phyloP scores from a whole-genome alignment of 1,139 yeast genomes.

The Yamadazyma dushanensis region DNA sequence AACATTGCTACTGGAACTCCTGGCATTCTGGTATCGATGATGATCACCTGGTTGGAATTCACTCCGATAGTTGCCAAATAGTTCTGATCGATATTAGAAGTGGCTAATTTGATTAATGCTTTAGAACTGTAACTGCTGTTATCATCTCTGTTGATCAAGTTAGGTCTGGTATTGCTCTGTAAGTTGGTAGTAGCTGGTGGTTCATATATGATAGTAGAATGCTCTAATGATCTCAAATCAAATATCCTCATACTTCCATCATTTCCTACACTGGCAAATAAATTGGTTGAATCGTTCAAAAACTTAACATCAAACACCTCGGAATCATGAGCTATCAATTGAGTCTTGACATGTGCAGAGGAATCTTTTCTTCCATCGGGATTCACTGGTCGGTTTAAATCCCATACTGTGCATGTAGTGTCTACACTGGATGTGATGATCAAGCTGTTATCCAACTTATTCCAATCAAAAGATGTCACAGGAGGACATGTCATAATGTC shows the following conservation, averaged over 20 bases:
- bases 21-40: conserved; percentile 86
- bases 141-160: conserved; percentile 5
- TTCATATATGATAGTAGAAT: conserved; percentile 91
- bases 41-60: conserved; percentile 62
- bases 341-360: conserved; percentile 81
- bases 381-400: conserved; percentile 45
- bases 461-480: conserved; percentile 94
- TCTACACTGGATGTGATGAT: conserved; percentile 88
- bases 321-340: conserved; percentile 92
- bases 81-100: conserved; percentile 81
- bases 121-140: conserved; percentile 33
- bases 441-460: conserved; percentile 63
- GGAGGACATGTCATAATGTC: conserved; percentile 67
- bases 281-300: conserved; percentile 68
- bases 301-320: conserved; percentile 94
- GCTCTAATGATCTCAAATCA: conserved; percentile 86
- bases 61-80: conserved; percentile 77
- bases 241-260: conserved; percentile 94
- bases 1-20: conserved; percentile 74
- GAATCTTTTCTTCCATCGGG: conserved; percentile 34
- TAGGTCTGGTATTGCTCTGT: conserved; percentile 8
- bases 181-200: conserved; percentile 22
- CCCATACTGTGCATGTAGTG: conserved; percentile 98
- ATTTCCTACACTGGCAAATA: conserved; percentile 91
- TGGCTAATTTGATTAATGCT: conserved; percentile 72